Evolutionary conservation across 1,284 basidiomycete species (phyloP).

Genomic region (Pterula multifida): DNA sequence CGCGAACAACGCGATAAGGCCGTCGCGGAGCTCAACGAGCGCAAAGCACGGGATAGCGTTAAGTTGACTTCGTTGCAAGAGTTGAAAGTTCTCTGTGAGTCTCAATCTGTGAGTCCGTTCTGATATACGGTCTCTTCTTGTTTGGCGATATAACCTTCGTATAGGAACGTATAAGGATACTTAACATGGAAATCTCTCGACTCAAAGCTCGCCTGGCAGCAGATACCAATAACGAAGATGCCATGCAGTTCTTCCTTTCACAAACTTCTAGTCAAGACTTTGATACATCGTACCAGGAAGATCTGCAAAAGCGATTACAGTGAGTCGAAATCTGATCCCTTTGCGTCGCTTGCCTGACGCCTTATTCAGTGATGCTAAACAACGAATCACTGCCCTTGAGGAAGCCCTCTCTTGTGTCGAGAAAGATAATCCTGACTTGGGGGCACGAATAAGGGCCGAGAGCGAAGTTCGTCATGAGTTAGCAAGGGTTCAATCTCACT

Average conservation of each 20-base stretch:
- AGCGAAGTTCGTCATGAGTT: slow-evolving; percentile 42
- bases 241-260: slow-evolving; percentile 55
- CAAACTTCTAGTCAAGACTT: slow-evolving; percentile 34
- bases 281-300: slow-evolving; percentile 50
- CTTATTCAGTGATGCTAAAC: slow-evolving; percentile 37
- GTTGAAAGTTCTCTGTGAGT: slow-evolving; percentile 58
- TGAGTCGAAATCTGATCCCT: slow-evolving; percentile 28
- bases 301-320: slow-evolving; percentile 47
- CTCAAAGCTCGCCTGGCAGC: slow-evolving; percentile 74
- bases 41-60: slow-evolving; percentile 54
- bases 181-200: slow-evolving; percentile 68
- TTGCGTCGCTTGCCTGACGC: slow-evolving; percentile 7
- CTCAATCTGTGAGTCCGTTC: slow-evolving; percentile 41
- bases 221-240: slow-evolving; percentile 54
- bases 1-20: slow-evolving; percentile 76
- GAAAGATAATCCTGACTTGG: slow-evolving; percentile 35
- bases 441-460: slow-evolving; percentile 36
- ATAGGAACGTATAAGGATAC: slow-evolving; percentile 64
- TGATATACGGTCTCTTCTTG: slow-evolving; percentile 9
- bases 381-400: slow-evolving; percentile 37
- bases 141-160: slow-evolving; percentile 7
- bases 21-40: slow-evolving; percentile 60
- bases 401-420: slow-evolving; percentile 32
- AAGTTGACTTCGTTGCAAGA: slow-evolving; percentile 61
- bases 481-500: slow-evolving; percentile 27